These are phyloP conservation scores for Ustilago xerochloae DNA, from an alignment of 1,284 basidiomycete species.

Conservation along the genomic window DNA sequence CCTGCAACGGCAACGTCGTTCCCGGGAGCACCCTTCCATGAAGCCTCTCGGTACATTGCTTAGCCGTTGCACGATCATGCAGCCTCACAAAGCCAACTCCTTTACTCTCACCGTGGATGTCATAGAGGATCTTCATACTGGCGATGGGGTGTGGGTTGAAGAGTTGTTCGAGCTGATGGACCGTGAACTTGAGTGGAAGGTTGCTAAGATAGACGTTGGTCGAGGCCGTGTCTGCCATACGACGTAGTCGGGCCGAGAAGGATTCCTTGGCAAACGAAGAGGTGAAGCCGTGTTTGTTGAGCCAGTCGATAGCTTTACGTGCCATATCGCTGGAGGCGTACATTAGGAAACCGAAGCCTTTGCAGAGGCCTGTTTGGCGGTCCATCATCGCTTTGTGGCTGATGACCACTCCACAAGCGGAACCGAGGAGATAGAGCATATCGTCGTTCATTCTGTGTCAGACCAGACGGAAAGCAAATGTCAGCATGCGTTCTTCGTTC, in stretches of 20 bases:
- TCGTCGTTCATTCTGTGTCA: slow-evolving; percentile 54
- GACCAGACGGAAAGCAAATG: background rate
- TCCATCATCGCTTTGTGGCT: slow-evolving; percentile 65
- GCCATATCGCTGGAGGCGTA: slow-evolving; percentile 55
- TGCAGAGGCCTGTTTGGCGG: slow-evolving; percentile 56
- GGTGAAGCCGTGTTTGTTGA: slow-evolving; percentile 47
- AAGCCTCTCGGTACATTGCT: slow-evolving; percentile 56
- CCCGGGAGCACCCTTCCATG: slow-evolving; percentile 50
- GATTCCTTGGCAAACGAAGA: slow-evolving; percentile 61
- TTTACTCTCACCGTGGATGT: slow-evolving; percentile 51
- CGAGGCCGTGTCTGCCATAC: slow-evolving; percentile 51
- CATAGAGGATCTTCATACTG: slow-evolving; percentile 57
- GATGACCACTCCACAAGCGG: slow-evolving; percentile 56
- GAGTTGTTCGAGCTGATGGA: slow-evolving; percentile 57
- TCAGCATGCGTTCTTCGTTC: background rate
- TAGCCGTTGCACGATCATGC: slow-evolving; percentile 46
- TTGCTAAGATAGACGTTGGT: slow-evolving; percentile 63
- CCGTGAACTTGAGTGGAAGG: slow-evolving; percentile 42
- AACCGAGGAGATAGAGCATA: slow-evolving; percentile 49
- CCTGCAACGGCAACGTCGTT: slow-evolving; percentile 51
- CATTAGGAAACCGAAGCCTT: slow-evolving; percentile 63
- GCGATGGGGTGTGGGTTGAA: slow-evolving; percentile 57
- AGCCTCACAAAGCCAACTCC: slow-evolving; percentile 61
- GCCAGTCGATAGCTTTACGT: slow-evolving; percentile 44
- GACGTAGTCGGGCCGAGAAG: slow-evolving; percentile 50